Evolutionary conservation across 176 grass and related monocot genomes (phyloP), one percentile per base, ranked within the genome.

Genomic region (Triticum urartu): DNA sequence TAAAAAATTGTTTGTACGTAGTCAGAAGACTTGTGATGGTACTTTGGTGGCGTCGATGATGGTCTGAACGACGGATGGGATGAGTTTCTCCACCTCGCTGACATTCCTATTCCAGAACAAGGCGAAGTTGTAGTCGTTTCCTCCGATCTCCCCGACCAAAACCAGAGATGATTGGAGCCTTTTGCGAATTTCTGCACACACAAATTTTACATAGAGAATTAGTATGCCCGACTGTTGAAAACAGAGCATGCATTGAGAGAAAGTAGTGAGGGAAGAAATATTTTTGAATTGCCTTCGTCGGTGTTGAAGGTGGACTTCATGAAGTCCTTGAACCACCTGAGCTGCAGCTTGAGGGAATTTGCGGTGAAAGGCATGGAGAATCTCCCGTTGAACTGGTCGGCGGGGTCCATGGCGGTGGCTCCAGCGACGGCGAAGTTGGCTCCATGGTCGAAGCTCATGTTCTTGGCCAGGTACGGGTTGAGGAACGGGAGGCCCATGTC

Each of bases 111-210:
- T 54, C 35, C 39, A 39, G 61, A 88, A 88, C 75, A 95, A 94
- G 4, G 90, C 96, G 74, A 89, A 92, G 81, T 95, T 98, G 90
- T 98, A 98, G 58, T 98, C 96, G 86, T 98, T 98, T 0, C 96
- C 96, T 8, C 93, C 96, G 1, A 95, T 95, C 50, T 98, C 96
- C 1, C 93, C 96, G 13, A 98, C 48, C 84, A 95, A 60, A 72
- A 98, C 89, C 17, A 95, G 81, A 43, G 93, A 89, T 0, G 28
- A 54, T 11, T 76, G 34, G 20, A 86, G 42, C 79, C 87, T 81
- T 17, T 76, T 22, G 79, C 81, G 86, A 82, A 92, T 81, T n/a
- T 87, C 96, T 92, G 81, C 77, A 74, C 39, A 86, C 3, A 28
- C 73, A 35, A 73, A 34, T 30, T 5, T 38, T 12, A 11, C n/a